Percentiles rank a stretch among this genome's conserved stretches.
Conservation (phyloP, 805 yeast species). For the Tetrapisispora namnaoensis region DNA sequence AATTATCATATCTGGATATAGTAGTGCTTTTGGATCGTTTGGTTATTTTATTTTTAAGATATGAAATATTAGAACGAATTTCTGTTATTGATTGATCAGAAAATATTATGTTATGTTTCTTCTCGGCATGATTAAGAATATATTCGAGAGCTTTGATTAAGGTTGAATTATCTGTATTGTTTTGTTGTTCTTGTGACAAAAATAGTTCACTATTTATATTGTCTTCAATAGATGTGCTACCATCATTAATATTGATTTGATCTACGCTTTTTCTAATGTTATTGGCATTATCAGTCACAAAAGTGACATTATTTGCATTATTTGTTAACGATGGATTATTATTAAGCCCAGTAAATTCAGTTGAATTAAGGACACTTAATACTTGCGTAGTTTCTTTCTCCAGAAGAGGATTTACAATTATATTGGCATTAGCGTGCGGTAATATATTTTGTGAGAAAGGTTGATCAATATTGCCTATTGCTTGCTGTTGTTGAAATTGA, state of each 20-base stretch:
- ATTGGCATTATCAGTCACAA: neutral
- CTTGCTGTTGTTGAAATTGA: neutral
- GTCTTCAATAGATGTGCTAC: neutral
- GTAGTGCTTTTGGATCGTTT: neutral
- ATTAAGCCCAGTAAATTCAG: too few species aligned
- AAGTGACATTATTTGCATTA: too few species aligned
- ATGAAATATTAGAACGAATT: slow-evolving; percentile 2
- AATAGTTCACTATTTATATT: neutral
- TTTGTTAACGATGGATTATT: too few species aligned
- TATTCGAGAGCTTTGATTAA: neutral
- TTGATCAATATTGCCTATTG: neutral
- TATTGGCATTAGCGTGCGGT: neutral
- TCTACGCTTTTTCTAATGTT: neutral
- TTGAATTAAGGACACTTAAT: too few species aligned
- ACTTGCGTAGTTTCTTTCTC: neutral
- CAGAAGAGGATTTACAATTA: neutral
- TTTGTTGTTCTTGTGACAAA: neutral
- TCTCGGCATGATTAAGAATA: neutral
- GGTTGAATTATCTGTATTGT: neutral
- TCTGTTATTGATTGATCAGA: slow-evolving; percentile 3
- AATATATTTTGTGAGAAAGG: neutral
- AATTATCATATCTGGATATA: neutral
- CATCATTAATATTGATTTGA: neutral
- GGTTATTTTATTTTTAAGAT: neutral
- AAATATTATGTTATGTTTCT: neutral